Base-by-base conservation (phyloP, 371 early-diverging fungal genomes). In the Caulochytrium protostelioides region DNA sequence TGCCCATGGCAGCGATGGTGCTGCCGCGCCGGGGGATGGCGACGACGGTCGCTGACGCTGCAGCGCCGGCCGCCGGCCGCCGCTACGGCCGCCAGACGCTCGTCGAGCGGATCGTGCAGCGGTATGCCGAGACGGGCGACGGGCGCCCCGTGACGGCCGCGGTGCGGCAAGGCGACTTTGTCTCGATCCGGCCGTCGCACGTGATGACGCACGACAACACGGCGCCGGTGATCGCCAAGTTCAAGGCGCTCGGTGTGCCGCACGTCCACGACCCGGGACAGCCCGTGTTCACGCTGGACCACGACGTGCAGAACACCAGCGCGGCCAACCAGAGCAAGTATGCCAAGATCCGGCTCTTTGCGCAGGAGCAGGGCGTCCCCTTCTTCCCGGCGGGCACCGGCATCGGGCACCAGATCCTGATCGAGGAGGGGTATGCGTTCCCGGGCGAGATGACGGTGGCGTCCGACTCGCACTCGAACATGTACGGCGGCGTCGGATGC, bases 121-220 rank as follows among this genome's bases (percentile, higher is more conserved):
- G 73, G 31, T 83, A 83, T 46, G 76, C 84, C 10, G 61, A 82
- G 15, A 76, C 74, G 35, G 48, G 77, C 13, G 48, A 43, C 12
- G 36, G 46, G 8, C 38, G 44, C 2, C 54, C 68, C 13, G 59
- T 64, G 16, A 73, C 65, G 30, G 58, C 67, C 30, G 52, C 49
- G 20, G 86, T 87, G 35, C 62, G 57, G 43, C 74, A 76, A 47
- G 90, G 90, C 19, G 89, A 86, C 54, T 87, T 84, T 59, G 81
- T 92, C 15, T 66, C 75, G 14, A 86, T 92, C 42, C 71, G 68
- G 10, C 94, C 94, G 15, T 72, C 78, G 26, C 82, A 83, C 49
- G 66, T 84, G 20, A 70, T 89, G 63, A 92, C 94, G 1, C 94
- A 92, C 51, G 94, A 92, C 52, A 92, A 92, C 45, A 86, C 94